A percentile compares a stretch with the other conserved stretches of the same genome.
Conservation (phyloP, 208 protist genomes). For the Trypanosoma rangeli region DNA sequence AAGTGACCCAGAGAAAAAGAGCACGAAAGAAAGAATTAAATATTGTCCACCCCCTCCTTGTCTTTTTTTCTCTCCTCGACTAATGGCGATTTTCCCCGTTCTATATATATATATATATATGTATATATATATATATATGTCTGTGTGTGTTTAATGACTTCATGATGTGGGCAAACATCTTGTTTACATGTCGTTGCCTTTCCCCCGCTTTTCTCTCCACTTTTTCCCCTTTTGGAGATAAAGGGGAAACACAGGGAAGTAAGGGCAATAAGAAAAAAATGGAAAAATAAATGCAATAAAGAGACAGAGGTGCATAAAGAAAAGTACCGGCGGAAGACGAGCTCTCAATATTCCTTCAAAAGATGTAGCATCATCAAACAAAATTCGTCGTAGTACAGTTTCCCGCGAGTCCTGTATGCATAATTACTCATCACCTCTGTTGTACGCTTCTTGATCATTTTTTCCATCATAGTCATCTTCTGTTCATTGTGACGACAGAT, state of each 20-base stretch:
- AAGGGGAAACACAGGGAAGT: too few species aligned
- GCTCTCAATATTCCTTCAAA: slow-evolving; percentile 38
- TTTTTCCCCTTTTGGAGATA: too few species aligned
- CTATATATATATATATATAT: background rate
- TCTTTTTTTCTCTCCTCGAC: background rate
- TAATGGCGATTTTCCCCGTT: too few species aligned
- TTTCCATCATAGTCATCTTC: slow-evolving; percentile 18
- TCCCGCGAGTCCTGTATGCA: slow-evolving; percentile 37
- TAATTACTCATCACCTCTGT: slow-evolving; percentile 29
- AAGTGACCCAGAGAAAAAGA: too few species aligned
- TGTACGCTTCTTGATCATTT: slow-evolving; percentile 27
- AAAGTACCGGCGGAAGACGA: background rate
- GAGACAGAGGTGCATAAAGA: background rate
- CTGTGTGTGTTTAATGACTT: background rate
- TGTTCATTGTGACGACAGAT: slow-evolving; percentile 23
- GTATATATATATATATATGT: background rate
- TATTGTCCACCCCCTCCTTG: too few species aligned
- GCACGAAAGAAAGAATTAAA: too few species aligned
- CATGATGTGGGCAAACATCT: background rate
- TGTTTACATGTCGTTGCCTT: background rate
- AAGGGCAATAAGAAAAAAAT: background rate
- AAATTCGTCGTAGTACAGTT: slow-evolving; percentile 69
- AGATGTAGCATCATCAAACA: slow-evolving; percentile 60
- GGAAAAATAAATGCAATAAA: background rate
- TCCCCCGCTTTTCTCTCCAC: background rate